phyloP scores from a whole-genome alignment of 306 rosid species.

The Rosa chinensis region DNA sequence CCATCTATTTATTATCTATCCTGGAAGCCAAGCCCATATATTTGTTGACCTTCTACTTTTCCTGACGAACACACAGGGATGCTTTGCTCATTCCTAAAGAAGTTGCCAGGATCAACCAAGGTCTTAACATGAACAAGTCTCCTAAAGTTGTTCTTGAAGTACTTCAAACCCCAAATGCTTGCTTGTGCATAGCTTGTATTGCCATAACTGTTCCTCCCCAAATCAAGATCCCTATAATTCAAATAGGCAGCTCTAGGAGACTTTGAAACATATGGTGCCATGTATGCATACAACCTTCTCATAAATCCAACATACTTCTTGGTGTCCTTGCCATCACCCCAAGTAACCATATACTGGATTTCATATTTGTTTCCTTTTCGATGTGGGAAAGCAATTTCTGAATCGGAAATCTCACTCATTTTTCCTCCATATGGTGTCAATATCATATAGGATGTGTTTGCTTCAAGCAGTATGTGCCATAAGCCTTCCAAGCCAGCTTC shows the following conservation, averaged over 20 bases:
- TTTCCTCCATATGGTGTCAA: slow-evolving; percentile 64
- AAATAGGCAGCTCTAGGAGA: slow-evolving; percentile 68
- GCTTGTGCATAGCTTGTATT: slow-evolving; percentile 21
- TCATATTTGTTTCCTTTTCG: slow-evolving; percentile 60
- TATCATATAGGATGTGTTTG: slow-evolving; percentile 40
- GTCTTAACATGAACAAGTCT: slow-evolving; percentile 65
- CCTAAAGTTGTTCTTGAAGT: slow-evolving; percentile 63
- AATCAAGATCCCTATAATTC: slow-evolving; percentile 72
- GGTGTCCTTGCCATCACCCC: slow-evolving; percentile 43
- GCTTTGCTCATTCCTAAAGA: slow-evolving; percentile 70
- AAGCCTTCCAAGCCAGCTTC: slow-evolving; percentile 49
- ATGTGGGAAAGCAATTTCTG: slow-evolving; percentile 66
- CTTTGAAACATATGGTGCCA: slow-evolving; percentile 62
- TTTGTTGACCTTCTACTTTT: background rate
- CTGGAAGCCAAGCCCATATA: background rate
- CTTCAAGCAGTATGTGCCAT: slow-evolving; percentile 46
- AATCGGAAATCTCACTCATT: slow-evolving; percentile 50
- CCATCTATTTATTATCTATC: background rate
- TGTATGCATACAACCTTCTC: slow-evolving; percentile 51
- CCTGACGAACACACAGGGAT: slow-evolving; percentile 36
- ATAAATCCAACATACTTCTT: slow-evolving; percentile 46
- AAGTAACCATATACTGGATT: slow-evolving; percentile 48
- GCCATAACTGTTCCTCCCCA: slow-evolving; percentile 11
- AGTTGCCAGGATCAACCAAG: slow-evolving; percentile 62
- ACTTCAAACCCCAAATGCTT: slow-evolving; percentile 60